Base-by-base conservation (phyloP, 1,139 yeast species). In the Petasospora fabianii region DNA sequence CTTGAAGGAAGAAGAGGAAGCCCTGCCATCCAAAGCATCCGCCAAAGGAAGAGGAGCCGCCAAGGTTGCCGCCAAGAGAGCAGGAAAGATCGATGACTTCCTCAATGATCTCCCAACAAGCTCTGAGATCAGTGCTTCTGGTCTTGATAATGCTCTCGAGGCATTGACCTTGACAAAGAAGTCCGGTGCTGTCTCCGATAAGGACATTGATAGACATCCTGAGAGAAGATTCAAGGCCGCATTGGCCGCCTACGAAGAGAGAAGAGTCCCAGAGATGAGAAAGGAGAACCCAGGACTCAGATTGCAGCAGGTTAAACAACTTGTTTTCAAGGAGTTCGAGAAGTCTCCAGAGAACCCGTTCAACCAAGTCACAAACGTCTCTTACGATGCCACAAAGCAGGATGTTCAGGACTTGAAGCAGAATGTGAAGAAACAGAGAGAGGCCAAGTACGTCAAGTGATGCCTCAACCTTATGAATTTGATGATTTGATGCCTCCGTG, bases 161-260 rank as follows among this genome's bases (percentile, higher is more conserved):
- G 95, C 95, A 4, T 69, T 85, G 59, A 72, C 84, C 6, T 68
- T 85, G 58, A 75, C 84, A 18, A 64, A 69, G 34, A 71, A 66
- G 42, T 75, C 70, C 36, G 77, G 73, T 31, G 83, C 79, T 36
- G 73, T 77, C 30, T 62, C 65, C 30, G 67, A 71, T 48, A 83
- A 79, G 56, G 86, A 80, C 42, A 68, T 85, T 41, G 96, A 85
- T 49, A 80, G 87, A 60, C 96, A 85, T 53, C 95, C 96, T 9
- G 96, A 85, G 66, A 75, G 95, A 62, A 75, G 96, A 59, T 84
- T 81, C 61, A 86, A 85, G 67, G 88, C 94, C 14, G 95, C 95
- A 0, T 70, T 70, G 47, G 71, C 76, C 11, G 88, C 85, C 0
- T 85, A 63, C 54, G 88, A 85, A 55, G 92, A 81, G 48, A 67